Percentiles rank a stretch among this genome's conserved stretches.
Evolutionary conservation across 2,329 filamentous ascomycete genomes (phyloP).

Genomic region (Onygena corvina): DNA sequence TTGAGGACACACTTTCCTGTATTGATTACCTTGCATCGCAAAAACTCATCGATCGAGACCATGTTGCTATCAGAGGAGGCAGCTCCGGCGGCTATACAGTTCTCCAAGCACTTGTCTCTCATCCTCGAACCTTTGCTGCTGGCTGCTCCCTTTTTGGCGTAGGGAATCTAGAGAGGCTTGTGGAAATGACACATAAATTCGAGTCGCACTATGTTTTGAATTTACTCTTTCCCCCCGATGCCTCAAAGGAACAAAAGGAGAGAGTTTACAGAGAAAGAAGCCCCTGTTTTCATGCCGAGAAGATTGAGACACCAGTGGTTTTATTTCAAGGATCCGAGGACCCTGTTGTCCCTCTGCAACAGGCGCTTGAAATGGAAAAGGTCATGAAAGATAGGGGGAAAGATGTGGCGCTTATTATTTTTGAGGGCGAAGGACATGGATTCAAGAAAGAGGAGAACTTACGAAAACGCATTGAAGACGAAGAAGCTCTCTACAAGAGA

Average conservation of each 20-base stretch:
- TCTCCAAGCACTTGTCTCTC: background rate
- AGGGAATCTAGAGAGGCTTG: background rate
- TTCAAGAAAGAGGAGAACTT: background rate
- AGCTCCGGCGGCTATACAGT: background rate
- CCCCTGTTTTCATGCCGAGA: background rate
- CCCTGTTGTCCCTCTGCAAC: background rate
- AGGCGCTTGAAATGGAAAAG: background rate
- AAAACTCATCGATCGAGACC: background rate
- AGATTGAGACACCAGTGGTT: background rate
- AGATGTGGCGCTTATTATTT: background rate
- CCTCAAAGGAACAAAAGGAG: background rate
- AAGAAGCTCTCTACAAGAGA: background rate
- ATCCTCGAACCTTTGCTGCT: background rate
- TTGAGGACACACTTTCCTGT: background rate
- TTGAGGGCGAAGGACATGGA: background rate
- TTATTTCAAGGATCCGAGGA: slow-evolving; percentile 5
- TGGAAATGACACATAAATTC: background rate
- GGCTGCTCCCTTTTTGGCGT: background rate
- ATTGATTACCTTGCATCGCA: background rate
- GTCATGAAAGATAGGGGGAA: background rate
- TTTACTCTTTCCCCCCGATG: background rate
- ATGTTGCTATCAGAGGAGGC: background rate
- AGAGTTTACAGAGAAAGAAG: background rate
- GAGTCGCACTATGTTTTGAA: background rate
- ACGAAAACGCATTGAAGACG: background rate